These are phyloP conservation scores for Clonostachys byssicola DNA, from an alignment of 2,329 filamentous ascomycete genomes.

Conservation along the genomic window DNA sequence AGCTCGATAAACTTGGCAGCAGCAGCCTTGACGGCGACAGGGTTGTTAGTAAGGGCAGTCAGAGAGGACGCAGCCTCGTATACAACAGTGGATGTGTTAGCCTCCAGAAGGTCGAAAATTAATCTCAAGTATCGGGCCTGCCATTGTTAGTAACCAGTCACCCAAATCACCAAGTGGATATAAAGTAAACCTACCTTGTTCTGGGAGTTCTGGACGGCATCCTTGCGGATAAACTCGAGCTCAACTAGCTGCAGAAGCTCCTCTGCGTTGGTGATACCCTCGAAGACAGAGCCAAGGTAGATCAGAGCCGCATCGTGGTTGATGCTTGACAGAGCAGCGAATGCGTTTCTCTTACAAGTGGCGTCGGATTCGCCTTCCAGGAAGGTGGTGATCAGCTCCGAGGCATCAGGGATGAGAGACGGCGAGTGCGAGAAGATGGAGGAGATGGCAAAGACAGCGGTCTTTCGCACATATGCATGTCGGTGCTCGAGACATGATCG, in stretches of 20 bases:
- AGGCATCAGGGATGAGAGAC: slow-evolving; percentile 88
- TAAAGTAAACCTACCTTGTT: slow-evolving; percentile 66
- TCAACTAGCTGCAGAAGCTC: slow-evolving; percentile 91
- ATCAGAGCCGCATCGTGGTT: slow-evolving; percentile 89
- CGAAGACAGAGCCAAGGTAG: slow-evolving; percentile 85
- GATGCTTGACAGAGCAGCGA: slow-evolving; percentile 85
- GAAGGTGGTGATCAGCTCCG: slow-evolving; percentile 87
- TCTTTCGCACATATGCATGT: slow-evolving; percentile 97
- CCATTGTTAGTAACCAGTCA: slow-evolving; percentile 11
- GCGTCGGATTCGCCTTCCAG: slow-evolving; percentile 86
- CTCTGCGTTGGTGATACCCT: slow-evolving; percentile 89
- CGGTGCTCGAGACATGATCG: slow-evolving; percentile 91
- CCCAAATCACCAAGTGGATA: slow-evolving; percentile 2
- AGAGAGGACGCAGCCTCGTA: slow-evolving; percentile 97
- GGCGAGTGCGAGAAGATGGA: slow-evolving; percentile 91
- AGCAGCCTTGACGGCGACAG: slow-evolving; percentile 94
- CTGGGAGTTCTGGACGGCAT: slow-evolving; percentile 88
- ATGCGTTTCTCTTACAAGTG: slow-evolving; percentile 97
- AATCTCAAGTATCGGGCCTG: slow-evolving; percentile 85
- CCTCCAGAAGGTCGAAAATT: slow-evolving; percentile 95
- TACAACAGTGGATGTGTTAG: slow-evolving; percentile 87
- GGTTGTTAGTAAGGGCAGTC: slow-evolving; percentile 90
- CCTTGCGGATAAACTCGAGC: slow-evolving; percentile 95
- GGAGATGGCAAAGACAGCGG: slow-evolving; percentile 90
- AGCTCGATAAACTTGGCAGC: slow-evolving; percentile 95